Base-by-base conservation (phyloP, 495 filamentous ascomycete species). In the Peziza echinospora region DNA sequence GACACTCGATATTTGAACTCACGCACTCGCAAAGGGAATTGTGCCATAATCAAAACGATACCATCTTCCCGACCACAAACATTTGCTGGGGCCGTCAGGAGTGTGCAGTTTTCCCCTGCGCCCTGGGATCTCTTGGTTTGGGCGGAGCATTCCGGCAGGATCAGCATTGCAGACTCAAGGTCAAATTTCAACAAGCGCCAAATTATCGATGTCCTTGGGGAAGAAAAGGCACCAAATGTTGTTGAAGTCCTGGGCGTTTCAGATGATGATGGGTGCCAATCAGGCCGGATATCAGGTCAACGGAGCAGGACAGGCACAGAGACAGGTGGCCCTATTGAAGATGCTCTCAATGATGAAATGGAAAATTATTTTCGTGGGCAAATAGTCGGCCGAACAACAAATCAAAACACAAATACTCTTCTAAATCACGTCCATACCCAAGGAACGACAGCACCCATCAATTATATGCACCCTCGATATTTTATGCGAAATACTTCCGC, bases 91-190 rank as follows among this genome's bases (percentile, higher is more conserved):
- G 84, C 89, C 40, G 76, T 97, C 44, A 75, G 89, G 44, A 81
- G 84, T 46, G 87, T 97, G 76, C 70, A 76, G 21, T 97, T 97
- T 58, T 79, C 82, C 0, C 85, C 89, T 2, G 82, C 80, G 17
- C 83, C 86, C 8, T 82, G 77, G 72, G 87, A 97, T 60, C 71
- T 97, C 13, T 68, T 97, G 26, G 80, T 91, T 21, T 94, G 87
- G 85, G 75, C 84, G 19, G 89, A 97, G 63, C 79, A 92, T 50
- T 78, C 77, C 49, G 86, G 83, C 7, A 71, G 80, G 51, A 71
- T 87, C 26, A 86, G 84, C 9, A 67, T 96, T 41, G 80, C 80
- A 2, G 89, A 97, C 65, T 64, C 86, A 21, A 78, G 89, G 21
- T 75, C 73, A 48, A 74, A 76, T 19, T 84, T 92, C 50, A 62